Evolutionary conservation across 2,329 filamentous ascomycete genomes (phyloP).

Genomic region (Rosellinia necatrix): DNA sequence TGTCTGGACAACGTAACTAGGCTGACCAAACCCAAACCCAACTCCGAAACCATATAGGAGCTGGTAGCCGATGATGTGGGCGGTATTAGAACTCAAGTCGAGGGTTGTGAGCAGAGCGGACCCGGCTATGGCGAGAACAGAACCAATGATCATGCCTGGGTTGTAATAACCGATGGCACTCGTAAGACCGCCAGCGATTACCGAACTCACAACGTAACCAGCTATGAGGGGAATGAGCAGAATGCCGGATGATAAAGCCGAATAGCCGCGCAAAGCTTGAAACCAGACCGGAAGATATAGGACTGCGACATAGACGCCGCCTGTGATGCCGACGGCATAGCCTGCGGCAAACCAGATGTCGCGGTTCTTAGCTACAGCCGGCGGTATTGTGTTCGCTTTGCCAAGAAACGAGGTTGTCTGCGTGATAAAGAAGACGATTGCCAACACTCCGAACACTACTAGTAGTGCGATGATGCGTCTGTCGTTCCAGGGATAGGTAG

Average conservation of each 20-base stretch:
- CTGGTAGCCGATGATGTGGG: slow-evolving; percentile 26
- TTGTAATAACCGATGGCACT: slow-evolving; percentile 24
- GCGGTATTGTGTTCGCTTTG: slow-evolving; percentile 12
- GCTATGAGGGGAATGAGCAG: background rate
- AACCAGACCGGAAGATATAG: slow-evolving; percentile 1
- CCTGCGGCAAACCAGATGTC: slow-evolving; percentile 27
- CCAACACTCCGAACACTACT: slow-evolving; percentile 44
- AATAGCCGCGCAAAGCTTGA: background rate
- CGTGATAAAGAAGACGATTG: slow-evolving; percentile 40
- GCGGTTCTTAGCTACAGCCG: slow-evolving; percentile 15
- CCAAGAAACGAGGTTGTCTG: slow-evolving; percentile 2
- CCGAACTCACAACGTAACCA: background rate
- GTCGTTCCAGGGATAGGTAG: slow-evolving; percentile 47
- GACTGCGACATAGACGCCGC: slow-evolving; percentile 1
- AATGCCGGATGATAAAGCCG: background rate
- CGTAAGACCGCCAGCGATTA: slow-evolving; percentile 14
- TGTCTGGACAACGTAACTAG: slow-evolving; percentile 30
- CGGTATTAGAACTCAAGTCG: slow-evolving; percentile 10
- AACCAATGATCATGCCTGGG: slow-evolving; percentile 25
- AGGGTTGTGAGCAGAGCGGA: slow-evolving; percentile 25
- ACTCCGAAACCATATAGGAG: slow-evolving; percentile 28
- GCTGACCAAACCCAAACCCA: slow-evolving; percentile 28
- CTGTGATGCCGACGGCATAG: slow-evolving; percentile 27
- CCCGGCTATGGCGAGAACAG: slow-evolving; percentile 19
- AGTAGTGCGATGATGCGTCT: slow-evolving; percentile 50